These are phyloP conservation scores for Xylariaceae sp. DNA, from an alignment of 2,329 filamentous ascomycete species.

Conservation along the genomic window DNA sequence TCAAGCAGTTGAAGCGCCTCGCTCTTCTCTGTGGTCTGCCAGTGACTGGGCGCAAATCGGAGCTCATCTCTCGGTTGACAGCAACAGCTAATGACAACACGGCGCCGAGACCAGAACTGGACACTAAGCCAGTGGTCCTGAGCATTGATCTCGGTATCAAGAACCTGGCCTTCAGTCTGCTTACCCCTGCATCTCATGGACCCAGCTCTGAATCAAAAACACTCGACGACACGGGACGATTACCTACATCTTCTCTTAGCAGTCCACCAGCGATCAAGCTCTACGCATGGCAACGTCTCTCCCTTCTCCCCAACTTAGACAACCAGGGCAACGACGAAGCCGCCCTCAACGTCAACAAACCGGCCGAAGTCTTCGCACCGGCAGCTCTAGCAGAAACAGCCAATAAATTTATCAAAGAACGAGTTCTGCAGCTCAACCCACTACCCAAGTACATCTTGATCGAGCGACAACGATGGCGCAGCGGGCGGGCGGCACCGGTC, in stretches of 20 bases:
- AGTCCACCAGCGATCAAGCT: conserved; percentile 22
- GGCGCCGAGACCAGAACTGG: neutral
- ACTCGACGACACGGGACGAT: neutral
- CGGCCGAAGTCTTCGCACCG: conserved; percentile 29
- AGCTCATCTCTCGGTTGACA: conserved; percentile 47
- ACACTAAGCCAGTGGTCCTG: conserved; percentile 45
- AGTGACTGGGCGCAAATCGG: conserved; percentile 54
- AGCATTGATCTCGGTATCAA: conserved; percentile 83
- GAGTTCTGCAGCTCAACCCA: conserved; percentile 46
- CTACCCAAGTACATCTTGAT: conserved; percentile 69
- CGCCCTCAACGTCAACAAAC: neutral
- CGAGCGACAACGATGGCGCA: conserved; percentile 56
- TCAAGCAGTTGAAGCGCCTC: conserved; percentile 56
- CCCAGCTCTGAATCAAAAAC: conserved; percentile 4
- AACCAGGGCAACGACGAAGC: neutral
- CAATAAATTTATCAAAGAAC: conserved; percentile 32
- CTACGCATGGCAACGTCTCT: conserved; percentile 33
- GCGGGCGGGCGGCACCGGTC: conserved; percentile 57
- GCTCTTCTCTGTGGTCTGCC: conserved; percentile 56
- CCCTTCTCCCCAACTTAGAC: conserved; percentile 6
- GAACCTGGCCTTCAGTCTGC: conserved; percentile 70
- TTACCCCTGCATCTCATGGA: conserved; percentile 30
- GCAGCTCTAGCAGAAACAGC: conserved; percentile 33
- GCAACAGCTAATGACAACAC: conserved; percentile 25
- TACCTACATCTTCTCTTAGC: conserved; percentile 9